Base-by-base conservation (phyloP, 495 filamentous ascomycete species). In the Penicillium coprophilum region DNA sequence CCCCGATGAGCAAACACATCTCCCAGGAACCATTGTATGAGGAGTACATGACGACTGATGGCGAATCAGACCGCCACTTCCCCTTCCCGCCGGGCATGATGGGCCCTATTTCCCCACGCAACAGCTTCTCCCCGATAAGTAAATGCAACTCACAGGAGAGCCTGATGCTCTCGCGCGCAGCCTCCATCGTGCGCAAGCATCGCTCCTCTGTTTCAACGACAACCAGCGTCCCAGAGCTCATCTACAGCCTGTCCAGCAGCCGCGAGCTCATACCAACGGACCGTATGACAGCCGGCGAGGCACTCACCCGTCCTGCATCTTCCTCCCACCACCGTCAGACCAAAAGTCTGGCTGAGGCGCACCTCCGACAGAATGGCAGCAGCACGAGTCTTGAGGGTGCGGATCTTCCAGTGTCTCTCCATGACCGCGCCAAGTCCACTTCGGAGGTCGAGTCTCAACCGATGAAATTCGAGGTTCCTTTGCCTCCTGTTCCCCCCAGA, bases 121-220 rank as follows among this genome's bases (percentile, higher is more conserved):
- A 77, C 63, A 82, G 79, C 66, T 77, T 76, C 51, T 80, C 81
- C 4, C 80, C 76, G 6, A 80, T 82, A 45, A 85, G 81, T 74
- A 84, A 82, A 50, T 80, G 76, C 58, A 81, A 78, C 61, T 84
- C 81, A 27, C 77, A 83, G 49, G 82, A 83, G 58, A 84, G 80
- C 62, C 69, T 83, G 34, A 76, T 81, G 43, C 61, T 79, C 53
- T 81, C 77, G 13, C 68, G 78, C 50, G 69, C 71, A 11, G 69
- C 76, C 27, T 79, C 79, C 8, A 74, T 80, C 49, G 72, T 75
- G 19, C 79, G 80, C 31, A 79, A 79, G 51, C 78, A 77, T 58
- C 81, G 80, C 56, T 85, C 81, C 10, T 77, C 79, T 0, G 75
- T 78, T 23, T 86, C 83, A 0, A 72, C 78, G 15, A 72, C 78